Evolutionary conservation across 2,329 filamentous ascomycete genomes (phyloP), one percentile per base, ranked within the genome.

Genomic region (Fusarium phyllophilum): DNA sequence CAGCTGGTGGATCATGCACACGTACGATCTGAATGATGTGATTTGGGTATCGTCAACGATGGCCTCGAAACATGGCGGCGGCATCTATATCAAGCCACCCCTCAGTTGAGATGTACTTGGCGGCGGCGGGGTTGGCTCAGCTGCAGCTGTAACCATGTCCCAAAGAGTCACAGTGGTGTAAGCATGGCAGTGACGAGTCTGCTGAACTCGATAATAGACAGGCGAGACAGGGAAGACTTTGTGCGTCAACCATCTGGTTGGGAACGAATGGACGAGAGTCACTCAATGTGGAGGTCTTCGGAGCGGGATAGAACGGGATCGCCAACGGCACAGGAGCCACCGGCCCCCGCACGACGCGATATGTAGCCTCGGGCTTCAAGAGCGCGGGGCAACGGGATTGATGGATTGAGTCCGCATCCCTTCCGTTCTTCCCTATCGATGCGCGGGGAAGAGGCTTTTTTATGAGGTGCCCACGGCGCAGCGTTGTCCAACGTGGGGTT

Each of bases 261-360:
- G 77, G 73, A 76, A 66, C 64, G 72, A 70, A 68, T 78, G 68
- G 64, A 57, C 59, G 68, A 76, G 65, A 29, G 65, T 68, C 65
- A 70, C 62, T 72, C 66, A 49, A 56, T 70, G 66, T 68, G 67
- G 56, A 75, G 56, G 59, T 63, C 60, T 62, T 62, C 65, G 73
- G 73, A 69, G 69, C 77, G 77, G 77, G 73, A 78, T 65, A 78
- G 77, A 76, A 73, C 77, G 77, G 77, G 75, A 78, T 75, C 67
- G 62, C 49, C 61, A 48, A 69, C 68, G 44, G 75, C 55, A 76
- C 49, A 66, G 67, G 58, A 74, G 68, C 63, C 73, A 73, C 60
- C 69, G 61, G 54, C 61, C 76, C 76, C 77, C 77, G 69, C 77
- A 78, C 70, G 59, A 77, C 71, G 67, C 65, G 45, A 74, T 75